Base-by-base conservation (phyloP, 2,329 filamentous ascomycete species). In the Colletotrichum kahawae region DNA sequence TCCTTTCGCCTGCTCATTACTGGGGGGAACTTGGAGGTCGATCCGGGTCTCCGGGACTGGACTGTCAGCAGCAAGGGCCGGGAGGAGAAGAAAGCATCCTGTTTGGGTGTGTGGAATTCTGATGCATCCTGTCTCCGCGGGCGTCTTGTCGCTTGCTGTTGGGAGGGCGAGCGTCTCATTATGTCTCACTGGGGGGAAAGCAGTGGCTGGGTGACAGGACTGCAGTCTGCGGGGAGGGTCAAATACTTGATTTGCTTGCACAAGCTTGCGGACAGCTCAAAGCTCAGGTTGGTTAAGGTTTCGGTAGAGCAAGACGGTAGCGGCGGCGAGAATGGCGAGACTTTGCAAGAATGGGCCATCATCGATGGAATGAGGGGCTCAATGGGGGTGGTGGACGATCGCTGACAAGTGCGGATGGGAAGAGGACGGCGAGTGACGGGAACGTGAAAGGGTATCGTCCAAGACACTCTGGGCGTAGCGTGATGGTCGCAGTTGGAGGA, bases 401-500 rank as follows among this genome's bases (percentile, higher is more conserved):
- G 54, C 34, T 71, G 51, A 74, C 59, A 54, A 74, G 67, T 74
- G 71, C 60, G 71, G 67, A 34, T 36, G 9, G n/a, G 43, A 24
- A 13, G 12, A 21, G 43, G 43, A 51, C n/a, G 43, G 21, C n/a
- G 51, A 71, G 12, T 27, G 51, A 60, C 60, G 48, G 59, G 34
- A 66, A 62, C 38, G 51, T 70, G 48, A 66, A 54, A 51, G 67
- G 36, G 57, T 48, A 67, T 7, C 13, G 66, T 43, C 66, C 48
- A 54, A 31, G 65, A 56, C 57, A 31, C 63, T 73, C 65, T 63
- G 57, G 70, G 66, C 70, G 57, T 70, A 70, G 66, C 65, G 66
- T 33, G 66, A 51, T 48, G 70, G 38, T 71, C 64, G 64, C 57
- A 18, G 54, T 62, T 18, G 13, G 31, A 33, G 27, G n/a, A 27